phyloP scores from a whole-genome alignment of 139 green algal genomes.

The Dunaliella primolecta region DNA sequence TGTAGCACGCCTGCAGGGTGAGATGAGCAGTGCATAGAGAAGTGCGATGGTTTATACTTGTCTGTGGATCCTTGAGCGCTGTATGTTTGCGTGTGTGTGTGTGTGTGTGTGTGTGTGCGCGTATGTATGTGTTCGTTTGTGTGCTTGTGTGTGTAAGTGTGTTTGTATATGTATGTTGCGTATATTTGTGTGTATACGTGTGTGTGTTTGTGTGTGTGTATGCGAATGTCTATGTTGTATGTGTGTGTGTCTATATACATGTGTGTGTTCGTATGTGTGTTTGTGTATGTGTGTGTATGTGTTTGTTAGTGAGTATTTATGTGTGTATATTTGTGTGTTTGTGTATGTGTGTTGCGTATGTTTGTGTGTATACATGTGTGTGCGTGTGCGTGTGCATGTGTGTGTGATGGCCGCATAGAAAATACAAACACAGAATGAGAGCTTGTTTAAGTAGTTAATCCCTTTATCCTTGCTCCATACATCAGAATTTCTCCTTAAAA shows the following conservation, averaged over 20 bases:
- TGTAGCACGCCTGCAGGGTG: slow-evolving; percentile 35
- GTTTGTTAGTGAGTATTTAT: background rate
- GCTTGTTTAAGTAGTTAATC: too few species aligned
- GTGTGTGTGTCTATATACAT: background rate
- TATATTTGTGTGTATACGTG: background rate
- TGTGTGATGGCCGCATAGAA: too few species aligned
- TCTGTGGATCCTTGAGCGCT: background rate
- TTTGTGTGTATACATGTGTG: background rate
- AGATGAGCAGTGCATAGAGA: background rate
- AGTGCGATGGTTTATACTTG: background rate
- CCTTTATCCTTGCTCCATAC: too few species aligned
- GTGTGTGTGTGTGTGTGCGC: background rate
- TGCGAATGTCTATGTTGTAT: too few species aligned
- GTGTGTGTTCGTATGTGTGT: background rate
- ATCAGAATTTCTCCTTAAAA: too few species aligned
- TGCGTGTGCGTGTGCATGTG: background rate
- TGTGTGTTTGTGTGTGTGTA: background rate
- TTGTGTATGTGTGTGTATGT: background rate
- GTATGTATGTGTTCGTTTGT: background rate
- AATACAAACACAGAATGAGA: too few species aligned
- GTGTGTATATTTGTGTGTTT: background rate
- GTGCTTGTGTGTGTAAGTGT: background rate
- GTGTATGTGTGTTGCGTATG: background rate
- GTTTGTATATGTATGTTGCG: background rate
- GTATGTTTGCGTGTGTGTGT: background rate